Evolutionary conservation across 2,329 filamentous ascomycete species (phyloP), one percentile per base, ranked within the genome.

Genomic region (Hypoxylon rubiginosum): DNA sequence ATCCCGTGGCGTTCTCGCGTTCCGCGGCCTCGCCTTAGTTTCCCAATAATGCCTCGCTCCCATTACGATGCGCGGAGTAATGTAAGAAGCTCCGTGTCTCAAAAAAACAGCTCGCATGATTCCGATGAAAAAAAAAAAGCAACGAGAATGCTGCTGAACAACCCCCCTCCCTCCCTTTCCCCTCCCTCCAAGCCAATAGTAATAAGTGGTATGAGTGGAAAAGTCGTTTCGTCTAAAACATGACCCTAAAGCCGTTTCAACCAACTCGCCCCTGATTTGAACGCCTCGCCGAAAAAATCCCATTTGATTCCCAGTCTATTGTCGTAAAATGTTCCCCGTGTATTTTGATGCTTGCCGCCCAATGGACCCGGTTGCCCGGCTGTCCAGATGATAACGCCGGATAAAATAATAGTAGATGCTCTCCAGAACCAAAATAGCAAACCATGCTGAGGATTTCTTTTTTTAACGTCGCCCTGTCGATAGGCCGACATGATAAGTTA

Each of bases 221-320:
- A 69, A 66, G 39, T 70, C 55, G 53, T 67, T 7, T 56, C 58
- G 52, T 67, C 62, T 64, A 69, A 39, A 19, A 43, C 34, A 36
- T 36, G 34, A 15, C 10, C 21, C 53, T 50, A 45, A 43, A 53
- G 32, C 32, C 32, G 32, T 34, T 34, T 36, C 34, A 53, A 59
- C 51, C 50, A 24, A 57, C 48, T 8, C 21, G 15, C 3, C 28
- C 39, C 62, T 36, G 48, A 15, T 68, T 48, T 62, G 48, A 72
- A 72, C 70, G 70, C 70, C 70, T 67, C 57, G 70, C 70, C 70
- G n/a, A 17, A 43, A 43, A 66, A 67, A 57, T 56, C 17, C 49
- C 39, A 41, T 55, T 61, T 28, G 41, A 32, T 64, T 59, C 64
- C 68, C 61, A 62, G 58, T 73, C 66, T 70, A 71, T 71, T 41